These are phyloP conservation scores for Ostreobium quekettii DNA, from an alignment of 139 green algal species.

Conservation along the genomic window DNA sequence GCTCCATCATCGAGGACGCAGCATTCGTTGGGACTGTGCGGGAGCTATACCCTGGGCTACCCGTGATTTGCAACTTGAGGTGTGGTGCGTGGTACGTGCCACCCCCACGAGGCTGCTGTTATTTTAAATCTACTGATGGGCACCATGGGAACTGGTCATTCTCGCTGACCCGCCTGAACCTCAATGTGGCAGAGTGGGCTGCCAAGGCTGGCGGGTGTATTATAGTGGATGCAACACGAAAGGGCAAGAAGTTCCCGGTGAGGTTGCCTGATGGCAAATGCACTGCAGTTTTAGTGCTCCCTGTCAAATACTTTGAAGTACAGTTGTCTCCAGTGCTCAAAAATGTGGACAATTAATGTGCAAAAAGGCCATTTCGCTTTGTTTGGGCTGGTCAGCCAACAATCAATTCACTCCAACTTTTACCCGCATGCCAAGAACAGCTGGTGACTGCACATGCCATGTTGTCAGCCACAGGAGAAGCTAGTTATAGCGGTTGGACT, in stretches of 20 bases:
- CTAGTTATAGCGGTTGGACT: too few species aligned
- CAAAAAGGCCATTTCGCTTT: neutral
- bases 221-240: constrained; percentile 87
- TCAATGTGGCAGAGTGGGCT: constrained; percentile 54
- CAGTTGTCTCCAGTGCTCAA: neutral
- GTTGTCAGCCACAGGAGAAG: too few species aligned
- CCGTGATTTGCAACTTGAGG: constrained; percentile 77
- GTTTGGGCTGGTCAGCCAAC: neutral
- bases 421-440: neutral
- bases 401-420: neutral
- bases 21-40: constrained; percentile 48
- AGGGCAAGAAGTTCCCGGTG: constrained; percentile 79
- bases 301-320: neutral
- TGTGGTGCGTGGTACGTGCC: constrained; percentile 17
- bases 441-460: neutral
- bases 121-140: constrained; percentile 95
- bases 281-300: neutral
- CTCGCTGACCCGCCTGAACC: constrained; percentile 76
- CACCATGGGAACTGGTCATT: constrained; percentile 85
- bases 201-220: constrained; percentile 49
- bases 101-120: constrained; percentile 48
- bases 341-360: too few species aligned
- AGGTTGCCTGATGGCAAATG: neutral
- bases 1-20: constrained; percentile 55
- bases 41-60: constrained; percentile 44